Evolutionary conservation across 2,329 filamentous ascomycete species (phyloP).

Genomic region (Botrytis paeoniae): DNA sequence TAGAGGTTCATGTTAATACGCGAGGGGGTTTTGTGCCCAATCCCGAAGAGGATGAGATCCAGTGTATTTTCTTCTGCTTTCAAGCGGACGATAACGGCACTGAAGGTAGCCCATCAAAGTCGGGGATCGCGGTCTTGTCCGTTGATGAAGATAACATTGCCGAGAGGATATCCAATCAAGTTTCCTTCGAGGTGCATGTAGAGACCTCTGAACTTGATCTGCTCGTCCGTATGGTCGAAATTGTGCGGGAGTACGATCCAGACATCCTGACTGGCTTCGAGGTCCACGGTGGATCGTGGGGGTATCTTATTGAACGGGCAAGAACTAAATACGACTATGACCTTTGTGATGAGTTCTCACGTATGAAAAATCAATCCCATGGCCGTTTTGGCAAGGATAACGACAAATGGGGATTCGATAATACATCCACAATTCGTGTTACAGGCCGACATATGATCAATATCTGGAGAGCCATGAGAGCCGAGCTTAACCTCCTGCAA

Average conservation of each 20-base stretch:
- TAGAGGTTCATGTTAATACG: conserved; percentile 90
- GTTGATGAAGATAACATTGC: conserved; percentile 54
- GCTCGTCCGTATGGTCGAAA: conserved; percentile 79
- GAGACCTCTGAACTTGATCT: conserved; percentile 81
- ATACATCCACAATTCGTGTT: conserved; percentile 87
- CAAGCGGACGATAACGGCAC: conserved; percentile 67
- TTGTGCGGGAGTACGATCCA: conserved; percentile 80
- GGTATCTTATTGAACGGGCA: conserved; percentile 89
- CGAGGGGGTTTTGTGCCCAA: conserved; percentile 79
- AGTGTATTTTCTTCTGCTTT: conserved; percentile 86
- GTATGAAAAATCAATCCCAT: conserved; percentile 80
- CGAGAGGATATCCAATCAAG: conserved; percentile 59
- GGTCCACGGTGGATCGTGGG: conserved; percentile 91
- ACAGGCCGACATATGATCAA: conserved; percentile 96
- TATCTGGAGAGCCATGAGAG: conserved; percentile 92
- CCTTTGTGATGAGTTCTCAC: conserved; percentile 84
- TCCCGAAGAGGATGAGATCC: conserved; percentile 84
- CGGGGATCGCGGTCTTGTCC: conserved; percentile 72
- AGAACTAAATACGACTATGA: conserved; percentile 84
- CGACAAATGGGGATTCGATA: conserved; percentile 91
- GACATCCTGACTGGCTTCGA: conserved; percentile 95
- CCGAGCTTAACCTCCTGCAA: conserved; percentile 86
- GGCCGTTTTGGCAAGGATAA: conserved; percentile 82
- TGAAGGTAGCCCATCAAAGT: conserved; percentile 52
- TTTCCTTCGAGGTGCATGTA: conserved; percentile 62